Evolutionary conservation across 2,329 filamentous ascomycete species (phyloP), one percentile per base, ranked within the genome.

Genomic region (Zasmidium cellare): DNA sequence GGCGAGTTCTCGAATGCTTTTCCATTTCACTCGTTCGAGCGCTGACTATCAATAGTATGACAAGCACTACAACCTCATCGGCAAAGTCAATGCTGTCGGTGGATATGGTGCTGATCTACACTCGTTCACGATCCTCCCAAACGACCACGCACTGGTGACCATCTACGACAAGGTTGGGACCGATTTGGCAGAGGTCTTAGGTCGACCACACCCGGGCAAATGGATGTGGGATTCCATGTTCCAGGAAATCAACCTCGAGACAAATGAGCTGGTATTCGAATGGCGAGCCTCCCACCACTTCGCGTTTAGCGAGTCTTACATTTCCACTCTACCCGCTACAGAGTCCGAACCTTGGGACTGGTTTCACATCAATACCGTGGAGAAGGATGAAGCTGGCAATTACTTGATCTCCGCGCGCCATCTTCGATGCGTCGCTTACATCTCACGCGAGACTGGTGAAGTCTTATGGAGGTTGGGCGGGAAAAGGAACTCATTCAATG

Each of bases 251-350:
- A 75, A 83, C 59, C 77, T 83, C 23, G 73, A 77, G 23, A 83
- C 80, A 2, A 81, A 82, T 2, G 72, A 80, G 25, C 65, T 85
- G 1, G 60, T 84, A 9, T 86, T 85, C 62, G 80, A 85, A 62
- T 85, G 83, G 83, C 75, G 75, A 41, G 80, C 79, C 57, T 73
- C 84, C 1, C 81, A 84, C 44, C 79, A 84, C 66, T 72, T 83
- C 28, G 68, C 72, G 16, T 77, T 79, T 1, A 73, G 74, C 46
- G 79, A 80, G 75, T 68, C 65, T 2, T 70, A 66, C 50, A 70
- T 67, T 48, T 71, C 75, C 9, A 67, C 68, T 22, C 70, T 73
- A 41, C 57, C 59, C 9, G 74, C 24, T 74, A 68, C 76, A 9
- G 73, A 75, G 16, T 73, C 75, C 12, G 76, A 79, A 22, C 76